Conservation (phyloP, 2,329 filamentous ascomycete species). For the Drechslerella coelobrocha region DNA sequence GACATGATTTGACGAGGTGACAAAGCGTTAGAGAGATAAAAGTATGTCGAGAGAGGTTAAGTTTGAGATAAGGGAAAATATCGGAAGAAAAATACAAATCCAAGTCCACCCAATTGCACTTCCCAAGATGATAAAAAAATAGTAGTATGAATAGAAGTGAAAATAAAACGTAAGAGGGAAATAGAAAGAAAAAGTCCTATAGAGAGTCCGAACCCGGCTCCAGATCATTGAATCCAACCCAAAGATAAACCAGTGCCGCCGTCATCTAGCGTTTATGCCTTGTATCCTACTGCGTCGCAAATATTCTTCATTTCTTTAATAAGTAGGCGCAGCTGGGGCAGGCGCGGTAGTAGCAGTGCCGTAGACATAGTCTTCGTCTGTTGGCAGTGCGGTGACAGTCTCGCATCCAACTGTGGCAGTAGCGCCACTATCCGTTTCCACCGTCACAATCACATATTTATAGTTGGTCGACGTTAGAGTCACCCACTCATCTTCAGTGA, state of each 20-base stretch:
- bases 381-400: constrained; percentile 29
- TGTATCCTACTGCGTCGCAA: too few relatives aligned
- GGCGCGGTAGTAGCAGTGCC: constrained; percentile 7
- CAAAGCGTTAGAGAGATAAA: constrained; percentile 13
- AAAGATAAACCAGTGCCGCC: too few relatives aligned
- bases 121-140: too few relatives aligned
- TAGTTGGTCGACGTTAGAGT: constrained; percentile 38
- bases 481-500: neutral
- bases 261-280: too few relatives aligned
- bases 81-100: neutral
- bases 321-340: constrained; percentile 16
- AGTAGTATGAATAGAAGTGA: too few relatives aligned
- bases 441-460: constrained; percentile 44
- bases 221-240: too few relatives aligned
- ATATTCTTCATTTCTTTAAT: too few relatives aligned
- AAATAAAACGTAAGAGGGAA: too few relatives aligned
- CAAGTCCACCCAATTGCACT: too few relatives aligned
- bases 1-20: constrained; percentile 30
- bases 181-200: too few relatives aligned
- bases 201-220: too few relatives aligned
- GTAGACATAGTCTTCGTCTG: neutral
- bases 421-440: constrained; percentile 32
- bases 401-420: constrained; percentile 40
- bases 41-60: constrained; percentile 7
- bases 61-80: constrained; percentile 1